Percentiles rank a stretch among this genome's conserved stretches.
These are phyloP conservation scores for Phytopythium chamaehyphon DNA, from an alignment of 352 stramenopile species.

Conservation along the genomic window DNA sequence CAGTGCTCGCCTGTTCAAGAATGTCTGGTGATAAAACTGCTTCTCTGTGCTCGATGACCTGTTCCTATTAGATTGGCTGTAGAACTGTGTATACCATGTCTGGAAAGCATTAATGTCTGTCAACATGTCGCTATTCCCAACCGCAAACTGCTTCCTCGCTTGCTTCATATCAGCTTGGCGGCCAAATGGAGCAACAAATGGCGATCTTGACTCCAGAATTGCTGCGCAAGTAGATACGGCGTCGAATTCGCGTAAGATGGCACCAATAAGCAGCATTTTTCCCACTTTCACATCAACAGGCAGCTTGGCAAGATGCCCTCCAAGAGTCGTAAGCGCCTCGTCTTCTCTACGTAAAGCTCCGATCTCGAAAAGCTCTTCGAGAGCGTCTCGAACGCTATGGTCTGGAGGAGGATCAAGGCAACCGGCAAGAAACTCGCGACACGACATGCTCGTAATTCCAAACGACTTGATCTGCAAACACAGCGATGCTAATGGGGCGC, in stretches of 20 bases:
- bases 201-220: conserved; percentile 77
- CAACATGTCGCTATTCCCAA: conserved; percentile 63
- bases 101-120: conserved; percentile 80
- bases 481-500: conserved; percentile 94
- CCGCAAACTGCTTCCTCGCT: conserved; percentile 48
- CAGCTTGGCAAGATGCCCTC: conserved; percentile 89
- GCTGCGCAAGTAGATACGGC: conserved; percentile 62
- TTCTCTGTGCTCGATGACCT: conserved; percentile 29
- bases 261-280: conserved; percentile 96
- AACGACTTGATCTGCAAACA: conserved; percentile 95
- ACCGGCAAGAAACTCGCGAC: conserved; percentile 82
- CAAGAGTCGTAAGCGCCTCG: conserved; percentile 91
- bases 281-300: conserved; percentile 96
- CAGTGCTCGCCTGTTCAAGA: conserved; percentile 52
- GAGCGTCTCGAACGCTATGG: conserved; percentile 84
- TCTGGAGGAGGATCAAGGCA: conserved; percentile 92
- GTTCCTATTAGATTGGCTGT: conserved; percentile 18
- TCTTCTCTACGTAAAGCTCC: conserved; percentile 67
- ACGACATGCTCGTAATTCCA: conserved; percentile 50
- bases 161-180: conserved; percentile 65
- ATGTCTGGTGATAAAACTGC: conserved; percentile 67
- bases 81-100: conserved; percentile 35
- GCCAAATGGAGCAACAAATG: conserved; percentile 75
- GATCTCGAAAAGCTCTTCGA: conserved; percentile 89
- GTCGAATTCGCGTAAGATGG: conserved; percentile 90